Conservation (phyloP, 1,284 basidiomycete species). For the Vanrija pseudolonga region DNA sequence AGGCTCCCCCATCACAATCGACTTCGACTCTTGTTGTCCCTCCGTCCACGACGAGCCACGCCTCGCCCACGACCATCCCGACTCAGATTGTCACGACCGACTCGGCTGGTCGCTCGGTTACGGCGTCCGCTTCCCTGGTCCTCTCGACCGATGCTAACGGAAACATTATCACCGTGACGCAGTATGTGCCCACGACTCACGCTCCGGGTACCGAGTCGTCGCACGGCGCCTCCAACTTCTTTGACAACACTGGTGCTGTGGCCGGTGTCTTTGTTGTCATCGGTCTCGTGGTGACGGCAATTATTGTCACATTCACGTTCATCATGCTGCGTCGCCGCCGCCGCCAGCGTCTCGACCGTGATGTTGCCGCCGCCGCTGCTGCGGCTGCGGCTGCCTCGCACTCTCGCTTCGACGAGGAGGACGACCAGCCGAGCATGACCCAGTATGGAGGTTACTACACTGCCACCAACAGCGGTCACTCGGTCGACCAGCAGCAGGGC, state of each 20-base stretch:
- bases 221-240: constrained; percentile 34
- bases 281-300: constrained; percentile 44
- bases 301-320: constrained; percentile 42
- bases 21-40: background rate
- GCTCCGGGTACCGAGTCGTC: constrained; percentile 12
- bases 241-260: constrained; percentile 49
- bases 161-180: constrained; percentile 37
- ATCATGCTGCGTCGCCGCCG: constrained; percentile 46
- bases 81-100: constrained; percentile 6
- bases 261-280: constrained; percentile 50
- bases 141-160: constrained; percentile 28
- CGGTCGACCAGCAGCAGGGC: constrained; percentile 15
- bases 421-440: constrained; percentile 46
- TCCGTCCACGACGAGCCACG: background rate
- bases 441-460: constrained; percentile 47
- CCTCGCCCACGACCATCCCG: too few species aligned
- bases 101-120: constrained; percentile 1
- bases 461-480: constrained; percentile 18
- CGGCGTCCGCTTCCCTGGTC: constrained; percentile 5
- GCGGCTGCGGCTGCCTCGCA: constrained; percentile 45
- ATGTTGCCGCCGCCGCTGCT: constrained; percentile 49
- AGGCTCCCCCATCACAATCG: background rate
- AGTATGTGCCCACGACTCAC: constrained; percentile 33
- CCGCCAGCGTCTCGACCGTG: constrained; percentile 48
- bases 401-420: constrained; percentile 38